Evolutionary conservation across 306 rosid species (phyloP), one percentile per base, ranked within the genome.

Genomic region (Pyrus betulifolia): DNA sequence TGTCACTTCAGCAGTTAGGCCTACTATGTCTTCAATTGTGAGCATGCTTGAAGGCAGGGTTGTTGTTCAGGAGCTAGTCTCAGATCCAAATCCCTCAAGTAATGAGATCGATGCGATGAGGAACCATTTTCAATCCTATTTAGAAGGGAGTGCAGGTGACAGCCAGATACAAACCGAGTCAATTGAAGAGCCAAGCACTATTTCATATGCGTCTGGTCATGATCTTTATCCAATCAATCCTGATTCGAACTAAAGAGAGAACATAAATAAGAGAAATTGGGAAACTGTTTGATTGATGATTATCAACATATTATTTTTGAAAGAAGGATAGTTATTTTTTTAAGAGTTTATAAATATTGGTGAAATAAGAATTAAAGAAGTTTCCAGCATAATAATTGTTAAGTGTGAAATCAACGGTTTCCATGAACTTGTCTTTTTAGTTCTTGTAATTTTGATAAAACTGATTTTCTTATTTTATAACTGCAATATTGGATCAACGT

Each of bases 11-110:
- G 51, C 90, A 9, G 49, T 15, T 12, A 82, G 88, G 76, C 85
- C 88, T 31, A 6, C 70, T 4, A 87, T 87, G 88, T 87, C 88
- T 17, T 61, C 68, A 1, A 86, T 80, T 52, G 86, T 87, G 73
- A 77, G 88, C 78, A 80, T 87, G 79, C 80, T 87, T n/a, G 88
- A 84, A 72, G 88, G 90, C 33, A 55, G 28, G 33, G 28, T 27
- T 65, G 64, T 42, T 30, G 62, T 82, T 35, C 49, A 79, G 31
- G 87, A 78, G 33, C 7, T 77, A 40, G 70, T 60, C 25, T 58
- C 35, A 14, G 67, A 81, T 69, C 46, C 69, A 5, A 58, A 42
- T 30, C 46, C 72, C 10, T 27, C 66, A 5, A 55, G 22, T 51
- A 64, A 71, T 69, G 87, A 77, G 51, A 72, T 72, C 22, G 72